Evolutionary conservation across 495 filamentous ascomycete species (phyloP).

Genomic region (Geopyxis carbonaria): DNA sequence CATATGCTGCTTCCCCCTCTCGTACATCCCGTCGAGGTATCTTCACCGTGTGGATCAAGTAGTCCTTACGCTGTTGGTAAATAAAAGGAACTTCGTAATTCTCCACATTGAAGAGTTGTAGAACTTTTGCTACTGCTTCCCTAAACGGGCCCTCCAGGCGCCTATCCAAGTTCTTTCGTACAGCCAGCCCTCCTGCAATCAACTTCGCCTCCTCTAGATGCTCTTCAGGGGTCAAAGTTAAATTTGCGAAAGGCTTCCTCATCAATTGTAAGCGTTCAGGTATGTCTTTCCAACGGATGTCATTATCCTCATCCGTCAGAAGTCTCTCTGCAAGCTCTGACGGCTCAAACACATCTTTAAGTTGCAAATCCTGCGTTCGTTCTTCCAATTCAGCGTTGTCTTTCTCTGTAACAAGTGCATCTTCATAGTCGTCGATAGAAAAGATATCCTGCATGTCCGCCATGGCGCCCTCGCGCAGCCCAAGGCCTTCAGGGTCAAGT

Average conservation of each 20-base stretch:
- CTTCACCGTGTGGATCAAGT: constrained; percentile 82
- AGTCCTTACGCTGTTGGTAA: constrained; percentile 95
- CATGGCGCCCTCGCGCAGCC: constrained; percentile 74
- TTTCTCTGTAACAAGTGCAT: constrained; percentile 73
- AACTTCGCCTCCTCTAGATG: constrained; percentile 80
- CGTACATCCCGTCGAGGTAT: constrained; percentile 36
- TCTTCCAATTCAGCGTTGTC: constrained; percentile 54
- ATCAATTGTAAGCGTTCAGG: constrained; percentile 90
- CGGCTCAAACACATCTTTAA: constrained; percentile 96
- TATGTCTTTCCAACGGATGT: constrained; percentile 68
- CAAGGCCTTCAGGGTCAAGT: constrained; percentile 15
- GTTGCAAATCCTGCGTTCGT: constrained; percentile 58
- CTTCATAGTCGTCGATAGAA: constrained; percentile 86
- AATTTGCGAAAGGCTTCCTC: constrained; percentile 65
- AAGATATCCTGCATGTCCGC: constrained; percentile 94
- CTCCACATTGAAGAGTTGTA: constrained; percentile 84
- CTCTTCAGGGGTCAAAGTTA: constrained; percentile 38
- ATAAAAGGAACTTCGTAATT: constrained; percentile 92
- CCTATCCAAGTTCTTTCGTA: constrained; percentile 47
- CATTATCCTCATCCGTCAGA: constrained; percentile 86
- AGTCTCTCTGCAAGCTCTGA: constrained; percentile 83
- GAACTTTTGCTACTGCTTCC: constrained; percentile 73
- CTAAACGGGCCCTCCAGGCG: constrained; percentile 69
- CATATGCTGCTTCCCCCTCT: constrained; percentile 51
- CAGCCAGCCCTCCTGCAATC: constrained; percentile 76